Conservation (phyloP, 2,329 filamentous ascomycete species). For the Geosmithia flava region DNA sequence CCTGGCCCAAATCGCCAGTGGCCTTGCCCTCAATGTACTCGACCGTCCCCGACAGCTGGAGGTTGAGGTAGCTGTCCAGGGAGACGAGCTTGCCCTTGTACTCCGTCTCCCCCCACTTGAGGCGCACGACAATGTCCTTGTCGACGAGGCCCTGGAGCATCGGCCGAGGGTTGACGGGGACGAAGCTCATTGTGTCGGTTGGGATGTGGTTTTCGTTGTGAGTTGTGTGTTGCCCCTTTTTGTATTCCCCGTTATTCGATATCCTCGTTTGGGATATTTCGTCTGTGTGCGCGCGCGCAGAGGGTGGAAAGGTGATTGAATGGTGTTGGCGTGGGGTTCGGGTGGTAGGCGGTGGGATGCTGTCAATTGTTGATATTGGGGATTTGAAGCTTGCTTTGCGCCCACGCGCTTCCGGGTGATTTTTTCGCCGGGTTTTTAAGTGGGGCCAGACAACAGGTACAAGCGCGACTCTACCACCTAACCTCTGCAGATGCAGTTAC, state of each 20-base stretch:
- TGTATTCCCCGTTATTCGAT: too few relatives aligned
- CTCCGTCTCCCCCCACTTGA: slow-evolving; percentile 97
- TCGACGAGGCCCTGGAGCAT: slow-evolving; percentile 92
- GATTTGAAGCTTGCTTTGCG: neutral
- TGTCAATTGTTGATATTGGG: neutral
- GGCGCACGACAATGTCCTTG: slow-evolving; percentile 77
- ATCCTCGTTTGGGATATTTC: too few relatives aligned
- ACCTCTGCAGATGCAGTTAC: too few relatives aligned
- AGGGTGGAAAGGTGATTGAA: too few relatives aligned
- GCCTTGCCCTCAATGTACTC: slow-evolving; percentile 85
- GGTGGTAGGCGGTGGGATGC: neutral
- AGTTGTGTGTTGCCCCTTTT: neutral
- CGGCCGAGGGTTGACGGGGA: slow-evolving; percentile 91
- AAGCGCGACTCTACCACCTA: too few relatives aligned
- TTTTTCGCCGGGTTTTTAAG: slow-evolving; percentile 1
- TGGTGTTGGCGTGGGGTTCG: neutral
- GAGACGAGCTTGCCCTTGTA: slow-evolving; percentile 90
- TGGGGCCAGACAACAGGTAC: neutral
- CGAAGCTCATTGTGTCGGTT: slow-evolving; percentile 41
- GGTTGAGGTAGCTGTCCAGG: slow-evolving; percentile 98
- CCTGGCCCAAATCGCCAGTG: slow-evolving; percentile 75
- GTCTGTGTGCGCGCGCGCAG: neutral
- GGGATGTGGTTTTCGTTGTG: neutral
- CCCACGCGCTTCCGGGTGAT: neutral
- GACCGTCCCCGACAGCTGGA: slow-evolving; percentile 81